Evolutionary conservation across 1,284 basidiomycete species (phyloP).

Genomic region (Moesziomyces sp.): DNA sequence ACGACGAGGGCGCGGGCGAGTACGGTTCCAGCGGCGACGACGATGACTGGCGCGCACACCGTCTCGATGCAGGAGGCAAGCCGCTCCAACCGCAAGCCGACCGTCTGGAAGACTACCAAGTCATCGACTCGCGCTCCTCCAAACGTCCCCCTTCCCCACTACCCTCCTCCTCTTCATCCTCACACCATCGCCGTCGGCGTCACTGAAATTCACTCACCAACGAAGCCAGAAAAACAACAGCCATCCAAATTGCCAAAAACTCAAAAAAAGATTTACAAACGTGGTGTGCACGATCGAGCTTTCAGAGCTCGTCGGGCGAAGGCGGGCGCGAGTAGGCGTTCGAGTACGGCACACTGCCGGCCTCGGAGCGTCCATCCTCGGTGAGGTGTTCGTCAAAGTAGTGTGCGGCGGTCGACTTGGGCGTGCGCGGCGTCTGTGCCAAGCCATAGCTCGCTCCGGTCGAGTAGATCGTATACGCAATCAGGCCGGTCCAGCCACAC

Average conservation of each 20-base stretch:
- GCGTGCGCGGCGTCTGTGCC: constrained; percentile 73
- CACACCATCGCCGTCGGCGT: constrained; percentile 1
- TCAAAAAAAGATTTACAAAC: neutral
- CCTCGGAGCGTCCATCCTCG: constrained; percentile 56
- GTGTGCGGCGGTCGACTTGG: constrained; percentile 84
- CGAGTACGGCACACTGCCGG: constrained; percentile 50
- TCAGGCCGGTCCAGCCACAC: constrained; percentile 82
- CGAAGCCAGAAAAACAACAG: neutral
- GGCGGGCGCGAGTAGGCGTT: constrained; percentile 56
- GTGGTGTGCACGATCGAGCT: neutral
- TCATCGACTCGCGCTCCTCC: constrained; percentile 47
- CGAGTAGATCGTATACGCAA: constrained; percentile 73
- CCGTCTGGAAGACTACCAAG: constrained; percentile 52
- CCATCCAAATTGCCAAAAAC: neutral
- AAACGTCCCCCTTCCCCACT: neutral
- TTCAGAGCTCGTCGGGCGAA: constrained; percentile 60
- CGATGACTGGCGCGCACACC: constrained; percentile 29
- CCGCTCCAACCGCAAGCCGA: constrained; percentile 23
- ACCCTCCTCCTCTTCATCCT: neutral
- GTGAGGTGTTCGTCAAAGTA: constrained; percentile 76
- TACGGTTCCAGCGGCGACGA: constrained; percentile 62
- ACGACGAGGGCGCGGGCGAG: constrained; percentile 44
- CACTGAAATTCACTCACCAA: constrained; percentile 12
- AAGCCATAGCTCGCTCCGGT: constrained; percentile 69
- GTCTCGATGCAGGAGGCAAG: constrained; percentile 47